Evolutionary conservation across 176 grass and related monocot species (phyloP).

Genomic region (Rhipidocladum racemiflorum): DNA sequence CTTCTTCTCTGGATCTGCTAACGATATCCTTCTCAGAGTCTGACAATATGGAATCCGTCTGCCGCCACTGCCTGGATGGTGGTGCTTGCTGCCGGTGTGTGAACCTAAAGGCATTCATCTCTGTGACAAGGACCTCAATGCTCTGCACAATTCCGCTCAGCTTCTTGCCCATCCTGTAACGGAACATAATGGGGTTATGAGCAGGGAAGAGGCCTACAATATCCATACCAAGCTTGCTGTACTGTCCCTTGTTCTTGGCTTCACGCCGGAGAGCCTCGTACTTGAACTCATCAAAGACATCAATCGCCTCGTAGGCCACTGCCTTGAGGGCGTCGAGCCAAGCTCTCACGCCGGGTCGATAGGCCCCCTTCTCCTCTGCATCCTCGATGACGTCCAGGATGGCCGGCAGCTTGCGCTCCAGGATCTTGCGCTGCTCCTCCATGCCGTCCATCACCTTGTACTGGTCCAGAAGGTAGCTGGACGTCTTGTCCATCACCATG

Average conservation of each 20-base stretch:
- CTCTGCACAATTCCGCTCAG: neutral
- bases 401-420: no score
- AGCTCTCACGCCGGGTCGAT: neutral
- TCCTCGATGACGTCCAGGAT: no score
- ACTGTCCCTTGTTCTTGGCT: neutral
- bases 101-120: neutral
- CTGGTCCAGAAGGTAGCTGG: no score
- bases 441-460: no score
- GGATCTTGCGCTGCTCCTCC: no score
- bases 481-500: neutral
- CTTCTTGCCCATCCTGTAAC: constrained; percentile 1
- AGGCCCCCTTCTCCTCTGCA: neutral
- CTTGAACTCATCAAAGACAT: constrained; percentile 1
- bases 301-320: neutral
- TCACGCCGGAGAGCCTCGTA: constrained; percentile 5
- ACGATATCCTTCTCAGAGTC: no score
- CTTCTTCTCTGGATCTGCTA: no score
- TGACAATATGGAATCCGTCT: accelerated
- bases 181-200: neutral
- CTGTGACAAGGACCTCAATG: neutral
- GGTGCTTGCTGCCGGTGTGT: neutral
- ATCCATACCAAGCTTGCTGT: neutral
- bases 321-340: constrained; percentile 7
- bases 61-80: neutral
- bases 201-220: neutral